These are phyloP conservation scores for Sporothrix mexicana DNA, from an alignment of 2,329 filamentous ascomycete species.

Conservation along the genomic window DNA sequence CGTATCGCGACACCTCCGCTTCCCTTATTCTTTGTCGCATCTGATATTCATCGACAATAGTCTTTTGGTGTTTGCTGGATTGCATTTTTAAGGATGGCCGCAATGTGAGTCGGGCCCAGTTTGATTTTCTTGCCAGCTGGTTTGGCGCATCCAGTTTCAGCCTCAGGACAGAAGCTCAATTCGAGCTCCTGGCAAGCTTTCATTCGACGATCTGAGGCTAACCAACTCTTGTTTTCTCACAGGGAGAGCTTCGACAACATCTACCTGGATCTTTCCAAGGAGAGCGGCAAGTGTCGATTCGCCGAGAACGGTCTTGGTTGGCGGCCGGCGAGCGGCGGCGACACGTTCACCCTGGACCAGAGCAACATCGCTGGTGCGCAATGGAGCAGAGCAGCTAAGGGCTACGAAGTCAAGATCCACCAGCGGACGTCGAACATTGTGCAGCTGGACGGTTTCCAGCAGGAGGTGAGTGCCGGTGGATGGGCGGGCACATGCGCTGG, in stretches of 20 bases:
- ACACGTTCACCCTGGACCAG: constrained; percentile 91
- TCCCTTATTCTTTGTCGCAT: not conserved
- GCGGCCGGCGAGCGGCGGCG: constrained; percentile 86
- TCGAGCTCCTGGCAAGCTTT: not conserved
- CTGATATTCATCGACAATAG: not conserved
- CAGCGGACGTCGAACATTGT: constrained; percentile 84
- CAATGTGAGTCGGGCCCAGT: constrained; percentile 29
- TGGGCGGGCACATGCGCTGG: not conserved
- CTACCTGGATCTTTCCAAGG: constrained; percentile 92
- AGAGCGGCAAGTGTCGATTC: constrained; percentile 90
- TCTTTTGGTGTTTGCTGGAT: not conserved
- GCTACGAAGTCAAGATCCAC: constrained; percentile 91
- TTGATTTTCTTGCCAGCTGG: not conserved
- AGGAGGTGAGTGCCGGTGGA: constrained; percentile 61
- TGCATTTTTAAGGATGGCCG: constrained; percentile 31
- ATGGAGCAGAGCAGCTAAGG: constrained; percentile 92
- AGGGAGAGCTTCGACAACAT: constrained; percentile 97
- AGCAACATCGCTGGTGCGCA: constrained; percentile 84
- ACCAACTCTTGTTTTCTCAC: not conserved
- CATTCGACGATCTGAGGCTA: not conserved
- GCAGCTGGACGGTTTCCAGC: constrained; percentile 92
- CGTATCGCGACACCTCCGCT: not conserved
- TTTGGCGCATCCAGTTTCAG: not conserved
- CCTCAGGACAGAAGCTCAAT: not conserved
- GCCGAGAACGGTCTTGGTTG: constrained; percentile 94